Percentiles rank a stretch among this genome's conserved stretches.
These are phyloP conservation scores for Crucihimalaya himalaica DNA, from an alignment of 345 rosid species.

Conservation along the genomic window DNA sequence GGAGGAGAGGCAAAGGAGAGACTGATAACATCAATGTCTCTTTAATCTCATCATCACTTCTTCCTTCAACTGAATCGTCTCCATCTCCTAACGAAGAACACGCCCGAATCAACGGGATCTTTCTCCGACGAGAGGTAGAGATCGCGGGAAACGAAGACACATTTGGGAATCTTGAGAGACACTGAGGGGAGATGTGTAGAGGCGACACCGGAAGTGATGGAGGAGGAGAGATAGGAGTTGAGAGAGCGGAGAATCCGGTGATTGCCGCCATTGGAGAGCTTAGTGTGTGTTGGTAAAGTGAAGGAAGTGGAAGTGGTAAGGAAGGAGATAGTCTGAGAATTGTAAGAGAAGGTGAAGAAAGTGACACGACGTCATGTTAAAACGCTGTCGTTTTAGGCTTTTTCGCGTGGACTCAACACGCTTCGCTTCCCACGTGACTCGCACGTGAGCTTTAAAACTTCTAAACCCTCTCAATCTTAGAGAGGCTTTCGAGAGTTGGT, in stretches of 20 bases:
- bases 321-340: slow-evolving; percentile 25
- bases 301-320: neutral
- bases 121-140: slow-evolving; percentile 37
- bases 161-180: slow-evolving; percentile 30
- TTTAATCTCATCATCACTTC: slow-evolving; percentile 28
- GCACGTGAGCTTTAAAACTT: neutral
- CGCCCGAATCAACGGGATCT: slow-evolving; percentile 24
- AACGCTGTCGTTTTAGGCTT: slow-evolving; percentile 26
- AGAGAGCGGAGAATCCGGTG: slow-evolving; percentile 40
- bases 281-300: slow-evolving; percentile 10
- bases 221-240: slow-evolving; percentile 16
- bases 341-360: slow-evolving; percentile 53
- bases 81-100: slow-evolving; percentile 1
- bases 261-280: slow-evolving; percentile 48
- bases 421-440: neutral
- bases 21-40: slow-evolving; percentile 71
- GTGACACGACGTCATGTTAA: slow-evolving; percentile 57
- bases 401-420: slow-evolving; percentile 51
- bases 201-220: slow-evolving; percentile 36
- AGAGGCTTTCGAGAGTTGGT: neutral
- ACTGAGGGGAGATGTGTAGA: slow-evolving; percentile 3
- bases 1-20: slow-evolving; percentile 63
- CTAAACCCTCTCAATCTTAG: neutral
- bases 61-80: slow-evolving; percentile 14
- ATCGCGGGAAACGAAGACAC: slow-evolving; percentile 25